Base-by-base conservation (phyloP, 2,329 filamentous ascomycete genomes). In the Rhexocercosporidium sp. region DNA sequence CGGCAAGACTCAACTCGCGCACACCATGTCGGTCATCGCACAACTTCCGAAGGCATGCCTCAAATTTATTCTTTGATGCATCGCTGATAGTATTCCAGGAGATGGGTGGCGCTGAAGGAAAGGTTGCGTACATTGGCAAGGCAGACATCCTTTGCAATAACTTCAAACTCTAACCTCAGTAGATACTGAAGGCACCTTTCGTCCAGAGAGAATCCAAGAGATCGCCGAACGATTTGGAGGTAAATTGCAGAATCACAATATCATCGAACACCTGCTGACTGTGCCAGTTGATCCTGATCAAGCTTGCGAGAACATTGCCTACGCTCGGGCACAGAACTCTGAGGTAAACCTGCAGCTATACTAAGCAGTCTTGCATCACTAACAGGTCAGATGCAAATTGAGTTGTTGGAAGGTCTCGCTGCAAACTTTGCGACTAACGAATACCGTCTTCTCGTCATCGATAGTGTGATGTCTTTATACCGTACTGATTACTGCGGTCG, bases 381-480 rank as follows among this genome's bases (percentile, higher is more conserved):
- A 37, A 65, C 25, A 46, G 54, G 1, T 20, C 62, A 78, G 77
- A 82, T 90, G 75, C 76, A 77, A 77, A 81, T 88, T 70, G 89
- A 91, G 69, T 77, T 90, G 20, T 81, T 91, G 37, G 88, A 89
- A 76, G 83, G 82, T 18, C 82, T 91, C 12, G 82, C 86, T 47
- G 84, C 84, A 68, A 85, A 85, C 67, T 90, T 92, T 74, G 84
- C 85, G 14, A 83, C 82, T 9, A 88, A 88, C 49, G 85, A 90
- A 71, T 92, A 88, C 73, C 85, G 88, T 31, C 83, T 92, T 61
- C 81, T 92, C 60, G 84, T 92, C 70, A 86, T 92, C 73, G 89
- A 92, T 78, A 90, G 88, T 73, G 89, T 91, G 74, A 90, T 91
- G 85, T 87, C 89, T 56, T 85, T 88, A 64, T 92, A 90, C 73